Percentiles rank a stretch among this genome's conserved stretches.
These are phyloP conservation scores for Papilionanthe hybrid DNA, from an alignment of 116 monocot genomes.

Conservation along the genomic window DNA sequence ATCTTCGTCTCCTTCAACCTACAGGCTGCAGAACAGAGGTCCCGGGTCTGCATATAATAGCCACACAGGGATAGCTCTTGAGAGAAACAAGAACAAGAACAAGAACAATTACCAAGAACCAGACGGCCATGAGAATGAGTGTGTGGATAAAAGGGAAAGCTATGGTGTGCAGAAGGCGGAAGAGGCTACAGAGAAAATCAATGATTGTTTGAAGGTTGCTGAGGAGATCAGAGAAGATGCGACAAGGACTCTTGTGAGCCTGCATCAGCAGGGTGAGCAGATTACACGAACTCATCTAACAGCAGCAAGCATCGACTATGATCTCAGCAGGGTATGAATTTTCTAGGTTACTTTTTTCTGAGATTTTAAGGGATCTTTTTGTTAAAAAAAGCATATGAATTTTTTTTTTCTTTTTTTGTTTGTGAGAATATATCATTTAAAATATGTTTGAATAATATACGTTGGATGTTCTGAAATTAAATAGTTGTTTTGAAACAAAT, in stretches of 20 bases:
- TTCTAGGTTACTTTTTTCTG: background rate
- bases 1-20: conserved; percentile 1
- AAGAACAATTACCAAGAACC: conserved; percentile 56
- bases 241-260: conserved; percentile 45
- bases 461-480: background rate
- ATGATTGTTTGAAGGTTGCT: conserved; percentile 68
- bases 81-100: conserved; percentile 40
- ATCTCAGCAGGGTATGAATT: conserved; percentile 66
- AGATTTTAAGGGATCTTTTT: background rate
- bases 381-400: background rate
- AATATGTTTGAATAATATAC: background rate
- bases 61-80: conserved; percentile 7
- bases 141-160: conserved; percentile 60
- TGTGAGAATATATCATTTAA: background rate
- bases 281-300: conserved; percentile 62
- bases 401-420: background rate
- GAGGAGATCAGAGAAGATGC: conserved; percentile 80
- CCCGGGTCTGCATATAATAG: background rate
- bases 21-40: conserved; percentile 5
- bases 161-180: conserved; percentile 75
- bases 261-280: conserved; percentile 87
- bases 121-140: conserved; percentile 61
- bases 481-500: background rate
- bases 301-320: conserved; percentile 60
- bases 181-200: conserved; percentile 63